Evolutionary conservation across 257 asterid genomes (phyloP).

Genomic region (Ilex aquifolium): DNA sequence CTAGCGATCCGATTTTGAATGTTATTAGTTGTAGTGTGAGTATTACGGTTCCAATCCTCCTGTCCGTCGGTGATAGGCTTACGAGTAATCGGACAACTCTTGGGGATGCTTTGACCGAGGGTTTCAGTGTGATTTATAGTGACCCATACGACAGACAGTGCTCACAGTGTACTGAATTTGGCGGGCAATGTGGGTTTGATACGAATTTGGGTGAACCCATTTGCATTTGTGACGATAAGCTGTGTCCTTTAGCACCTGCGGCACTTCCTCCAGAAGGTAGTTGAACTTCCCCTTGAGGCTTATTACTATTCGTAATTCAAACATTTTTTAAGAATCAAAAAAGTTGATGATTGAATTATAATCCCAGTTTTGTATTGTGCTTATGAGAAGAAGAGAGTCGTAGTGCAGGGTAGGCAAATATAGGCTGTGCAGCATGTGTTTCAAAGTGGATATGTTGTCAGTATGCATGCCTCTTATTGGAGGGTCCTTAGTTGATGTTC

Average conservation of each 20-base stretch:
- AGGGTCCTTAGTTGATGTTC: too few relatives aligned
- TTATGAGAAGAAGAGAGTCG: too few relatives aligned
- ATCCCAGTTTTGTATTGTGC: too few relatives aligned
- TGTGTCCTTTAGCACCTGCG: constrained; percentile 24
- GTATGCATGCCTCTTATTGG: too few relatives aligned
- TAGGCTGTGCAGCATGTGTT: too few relatives aligned
- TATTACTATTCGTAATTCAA: too few relatives aligned
- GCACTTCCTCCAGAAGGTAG: constrained; percentile 19
- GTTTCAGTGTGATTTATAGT: constrained; percentile 49
- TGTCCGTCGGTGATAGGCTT: constrained; percentile 22
- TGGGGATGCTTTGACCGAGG: constrained; percentile 43
- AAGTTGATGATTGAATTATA: too few relatives aligned
- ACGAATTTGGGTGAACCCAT: constrained; percentile 21
- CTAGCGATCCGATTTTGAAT: constrained; percentile 34
- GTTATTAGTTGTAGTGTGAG: constrained; percentile 24
- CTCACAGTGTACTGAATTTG: constrained; percentile 28
- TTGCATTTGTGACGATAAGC: constrained; percentile 51
- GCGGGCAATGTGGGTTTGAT: constrained; percentile 60
- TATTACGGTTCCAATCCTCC: constrained; percentile 35
- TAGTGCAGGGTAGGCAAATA: too few relatives aligned
- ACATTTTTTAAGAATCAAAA: too few relatives aligned
- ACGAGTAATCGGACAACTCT: constrained; percentile 23
- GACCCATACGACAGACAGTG: constrained; percentile 41
- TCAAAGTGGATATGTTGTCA: too few relatives aligned
- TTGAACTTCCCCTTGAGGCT: too few relatives aligned